Percentiles rank a stretch among this genome's conserved stretches.
Conservation (phyloP, 306 rosid species). For the Carpinus viminea region DNA sequence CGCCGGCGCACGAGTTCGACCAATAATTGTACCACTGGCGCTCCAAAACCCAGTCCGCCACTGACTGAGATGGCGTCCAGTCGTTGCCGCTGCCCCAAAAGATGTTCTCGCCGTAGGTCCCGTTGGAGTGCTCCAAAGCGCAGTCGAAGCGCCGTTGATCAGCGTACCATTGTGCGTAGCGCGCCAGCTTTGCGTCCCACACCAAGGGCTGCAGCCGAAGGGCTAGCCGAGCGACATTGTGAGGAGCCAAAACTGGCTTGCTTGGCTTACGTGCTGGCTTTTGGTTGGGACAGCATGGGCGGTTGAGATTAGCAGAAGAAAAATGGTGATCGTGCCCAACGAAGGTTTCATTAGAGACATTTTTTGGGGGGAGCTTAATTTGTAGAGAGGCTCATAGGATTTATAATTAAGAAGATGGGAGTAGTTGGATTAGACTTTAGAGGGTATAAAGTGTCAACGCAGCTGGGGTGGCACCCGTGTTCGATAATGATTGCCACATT, state of each 20-base stretch:
- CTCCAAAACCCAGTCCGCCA: slow-evolving; percentile 68
- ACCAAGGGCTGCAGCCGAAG: slow-evolving; percentile 44
- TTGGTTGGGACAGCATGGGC: slow-evolving; percentile 17
- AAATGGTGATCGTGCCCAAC: slow-evolving; percentile 11
- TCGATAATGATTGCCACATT: slow-evolving; percentile 59
- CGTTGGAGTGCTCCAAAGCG: slow-evolving; percentile 63
- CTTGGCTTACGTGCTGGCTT: slow-evolving; percentile 13
- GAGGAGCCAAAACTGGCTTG: slow-evolving; percentile 64
- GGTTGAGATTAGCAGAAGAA: slow-evolving; percentile 30
- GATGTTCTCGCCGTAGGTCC: slow-evolving; percentile 90
- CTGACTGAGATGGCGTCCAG: slow-evolving; percentile 78
- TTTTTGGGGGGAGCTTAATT: neutral
- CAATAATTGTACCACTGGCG: slow-evolving; percentile 50
- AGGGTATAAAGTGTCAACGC: slow-evolving; percentile 41
- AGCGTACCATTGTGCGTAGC: slow-evolving; percentile 71
- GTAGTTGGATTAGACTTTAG: slow-evolving; percentile 23
- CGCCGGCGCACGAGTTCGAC: slow-evolving; percentile 56
- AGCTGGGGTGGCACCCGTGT: slow-evolving; percentile 83
- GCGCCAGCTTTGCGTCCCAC: slow-evolving; percentile 53
- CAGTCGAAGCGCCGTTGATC: slow-evolving; percentile 71
- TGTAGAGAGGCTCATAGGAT: neutral
- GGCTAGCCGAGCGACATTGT: slow-evolving; percentile 54
- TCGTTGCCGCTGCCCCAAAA: slow-evolving; percentile 88
- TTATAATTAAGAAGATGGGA: slow-evolving; percentile 14
- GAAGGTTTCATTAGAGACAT: neutral